phyloP scores from a whole-genome alignment of 2,329 filamentous ascomycete species.

The Microascus cirrosus region DNA sequence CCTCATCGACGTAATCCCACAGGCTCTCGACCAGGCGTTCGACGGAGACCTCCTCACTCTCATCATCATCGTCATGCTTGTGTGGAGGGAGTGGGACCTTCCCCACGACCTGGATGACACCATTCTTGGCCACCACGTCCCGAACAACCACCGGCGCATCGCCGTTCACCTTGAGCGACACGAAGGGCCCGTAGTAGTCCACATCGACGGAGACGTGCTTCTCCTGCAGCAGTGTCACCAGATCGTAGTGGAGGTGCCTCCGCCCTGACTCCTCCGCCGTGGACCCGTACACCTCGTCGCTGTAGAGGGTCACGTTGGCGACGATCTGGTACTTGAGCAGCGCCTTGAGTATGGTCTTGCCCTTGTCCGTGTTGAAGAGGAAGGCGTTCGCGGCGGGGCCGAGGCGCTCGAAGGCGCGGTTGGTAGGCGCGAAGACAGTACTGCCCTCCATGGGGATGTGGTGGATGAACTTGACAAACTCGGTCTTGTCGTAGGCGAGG shows the following conservation, averaged over 20 bases:
- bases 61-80: conserved; percentile 19
- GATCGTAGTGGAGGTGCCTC: conserved; percentile 42
- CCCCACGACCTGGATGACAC: conserved; percentile 69
- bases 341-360: conserved; percentile 65
- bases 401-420: conserved; percentile 68
- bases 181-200: conserved; percentile 53
- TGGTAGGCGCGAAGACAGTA: conserved; percentile 73
- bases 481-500: conserved; percentile 63
- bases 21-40: not conserved
- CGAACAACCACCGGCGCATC: conserved; percentile 52
- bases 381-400: conserved; percentile 68
- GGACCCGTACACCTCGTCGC: conserved; percentile 62
- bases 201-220: conserved; percentile 63
- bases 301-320: conserved; percentile 66
- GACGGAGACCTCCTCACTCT: not conserved
- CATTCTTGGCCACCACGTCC: conserved; percentile 66
- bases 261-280: conserved; percentile 22
- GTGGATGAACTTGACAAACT: conserved; percentile 51
- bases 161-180: conserved; percentile 66
- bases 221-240: conserved; percentile 60
- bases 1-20: not conserved
- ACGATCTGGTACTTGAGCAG: conserved; percentile 72
- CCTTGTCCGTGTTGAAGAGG: conserved; percentile 65
- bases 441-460: conserved; percentile 45
- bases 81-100: conserved; percentile 68